Percentiles rank a stretch among this genome's conserved stretches.
These are phyloP conservation scores for Zasmidium cellare DNA, from an alignment of 2,329 filamentous ascomycete genomes.

Conservation along the genomic window DNA sequence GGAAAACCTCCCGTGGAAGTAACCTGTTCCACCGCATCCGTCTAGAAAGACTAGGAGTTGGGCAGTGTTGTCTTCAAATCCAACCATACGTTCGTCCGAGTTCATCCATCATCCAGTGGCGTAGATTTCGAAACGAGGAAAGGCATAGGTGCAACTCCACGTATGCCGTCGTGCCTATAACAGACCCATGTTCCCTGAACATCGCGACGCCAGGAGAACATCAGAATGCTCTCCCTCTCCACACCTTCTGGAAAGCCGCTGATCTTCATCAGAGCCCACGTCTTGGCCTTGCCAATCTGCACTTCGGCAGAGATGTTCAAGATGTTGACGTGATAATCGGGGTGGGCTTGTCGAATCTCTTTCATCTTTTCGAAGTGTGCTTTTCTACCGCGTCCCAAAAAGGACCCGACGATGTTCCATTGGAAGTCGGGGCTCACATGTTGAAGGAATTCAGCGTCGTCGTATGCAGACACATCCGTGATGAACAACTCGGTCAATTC, in stretches of 20 bases:
- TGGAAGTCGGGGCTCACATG: neutral
- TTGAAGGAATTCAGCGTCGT: neutral
- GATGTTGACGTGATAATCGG: neutral
- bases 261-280: slow-evolving; percentile 10
- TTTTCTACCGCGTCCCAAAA: neutral
- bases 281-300: slow-evolving; percentile 1
- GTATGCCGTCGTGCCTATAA: slow-evolving; percentile 7
- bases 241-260: slow-evolving; percentile 5
- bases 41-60: too few species aligned
- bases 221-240: slow-evolving; percentile 6
- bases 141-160: slow-evolving; percentile 11
- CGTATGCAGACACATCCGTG: neutral
- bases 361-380: neutral
- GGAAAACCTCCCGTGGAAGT: too few species aligned
- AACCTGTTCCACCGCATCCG: too few species aligned
- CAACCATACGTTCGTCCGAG: too few species aligned
- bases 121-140: neutral
- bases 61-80: too few species aligned
- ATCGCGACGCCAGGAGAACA: slow-evolving; percentile 6
- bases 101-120: neutral
- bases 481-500: neutral
- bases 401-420: neutral
- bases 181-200: slow-evolving; percentile 4
- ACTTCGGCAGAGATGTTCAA: neutral
- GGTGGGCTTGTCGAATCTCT: neutral